Percentiles rank a stretch among this genome's conserved stretches.
Conservation (phyloP, 768 basidiomycete genomes). For the Cystofilobasidium capitatum region DNA sequence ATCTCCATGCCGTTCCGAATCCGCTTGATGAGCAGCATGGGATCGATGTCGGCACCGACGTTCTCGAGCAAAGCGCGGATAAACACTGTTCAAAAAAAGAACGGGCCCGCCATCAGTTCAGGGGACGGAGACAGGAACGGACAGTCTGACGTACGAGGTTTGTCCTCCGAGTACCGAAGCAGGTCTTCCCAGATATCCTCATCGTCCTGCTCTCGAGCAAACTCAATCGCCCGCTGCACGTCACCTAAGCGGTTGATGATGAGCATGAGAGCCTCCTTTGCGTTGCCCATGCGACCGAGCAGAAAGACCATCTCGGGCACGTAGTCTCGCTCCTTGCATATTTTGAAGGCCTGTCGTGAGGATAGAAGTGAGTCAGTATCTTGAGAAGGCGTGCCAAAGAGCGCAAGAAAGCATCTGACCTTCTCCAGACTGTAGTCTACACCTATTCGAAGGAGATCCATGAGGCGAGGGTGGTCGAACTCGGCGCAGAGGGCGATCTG, state of each 20-base stretch:
- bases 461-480: constrained; percentile 62
- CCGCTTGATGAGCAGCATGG: constrained; percentile 81
- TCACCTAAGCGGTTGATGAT: constrained; percentile 93
- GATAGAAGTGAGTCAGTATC: neutral
- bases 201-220: constrained; percentile 93
- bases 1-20: constrained; percentile 96
- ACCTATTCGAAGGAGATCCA: constrained; percentile 84
- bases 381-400: neutral
- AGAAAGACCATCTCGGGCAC: constrained; percentile 97
- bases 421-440: constrained; percentile 82
- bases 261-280: constrained; percentile 82
- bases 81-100: constrained; percentile 60
- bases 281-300: constrained; percentile 93
- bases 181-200: constrained; percentile 98
- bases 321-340: constrained; percentile 53
- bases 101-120: constrained; percentile 10
- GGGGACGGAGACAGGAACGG: neutral
- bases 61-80: constrained; percentile 92
- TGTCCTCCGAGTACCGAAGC: constrained; percentile 82
- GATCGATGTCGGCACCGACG: constrained; percentile 90
- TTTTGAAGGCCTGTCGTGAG: neutral
- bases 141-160: constrained; percentile 54
- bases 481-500: constrained; percentile 87
- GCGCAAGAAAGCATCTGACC: constrained; percentile 41
- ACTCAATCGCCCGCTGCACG: constrained; percentile 93